Evolutionary conservation across 352 stramenopile genomes (phyloP).

Genomic region (Globisporangium paroecandrum): DNA sequence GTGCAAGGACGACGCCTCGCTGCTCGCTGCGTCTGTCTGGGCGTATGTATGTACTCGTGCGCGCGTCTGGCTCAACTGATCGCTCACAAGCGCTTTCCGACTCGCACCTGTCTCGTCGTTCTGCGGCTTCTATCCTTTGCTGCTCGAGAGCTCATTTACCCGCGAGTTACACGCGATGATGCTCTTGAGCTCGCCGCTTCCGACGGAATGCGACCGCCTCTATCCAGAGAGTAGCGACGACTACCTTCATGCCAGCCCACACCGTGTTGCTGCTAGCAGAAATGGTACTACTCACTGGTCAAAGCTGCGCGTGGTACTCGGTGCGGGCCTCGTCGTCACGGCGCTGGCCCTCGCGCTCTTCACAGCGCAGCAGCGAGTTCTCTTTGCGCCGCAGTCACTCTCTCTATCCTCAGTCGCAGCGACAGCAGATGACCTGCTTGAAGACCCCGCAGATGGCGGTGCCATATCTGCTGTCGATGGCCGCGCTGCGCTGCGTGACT

Average conservation of each 20-base stretch:
- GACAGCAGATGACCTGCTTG: neutral
- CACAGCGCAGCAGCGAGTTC: neutral
- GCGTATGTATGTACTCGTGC: too few relatives aligned
- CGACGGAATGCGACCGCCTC: conserved; percentile 1
- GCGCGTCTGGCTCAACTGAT: too few relatives aligned
- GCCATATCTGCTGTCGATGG: neutral
- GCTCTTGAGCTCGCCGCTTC: neutral
- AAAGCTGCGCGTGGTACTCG: neutral
- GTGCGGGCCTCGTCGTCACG: neutral
- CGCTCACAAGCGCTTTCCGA: conserved; percentile 1
- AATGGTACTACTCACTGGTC: neutral
- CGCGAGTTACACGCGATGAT: neutral
- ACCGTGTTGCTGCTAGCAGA: neutral
- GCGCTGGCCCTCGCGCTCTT: neutral
- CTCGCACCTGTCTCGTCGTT: neutral
- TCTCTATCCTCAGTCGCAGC: neutral
- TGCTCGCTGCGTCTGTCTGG: too few relatives aligned
- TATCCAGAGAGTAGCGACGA: neutral
- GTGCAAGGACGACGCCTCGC: too few relatives aligned
- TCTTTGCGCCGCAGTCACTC: neutral
- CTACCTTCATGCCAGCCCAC: neutral
- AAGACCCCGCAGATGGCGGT: too few relatives aligned
- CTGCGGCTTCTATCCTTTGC: neutral
- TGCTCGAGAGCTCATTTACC: neutral
- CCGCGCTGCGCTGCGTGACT: conserved; percentile 1